A percentile compares a stretch with the other conserved stretches of the same genome.
These are phyloP conservation scores for Rubia tinctorum DNA, from an alignment of 305 asterid species.

Conservation along the genomic window DNA sequence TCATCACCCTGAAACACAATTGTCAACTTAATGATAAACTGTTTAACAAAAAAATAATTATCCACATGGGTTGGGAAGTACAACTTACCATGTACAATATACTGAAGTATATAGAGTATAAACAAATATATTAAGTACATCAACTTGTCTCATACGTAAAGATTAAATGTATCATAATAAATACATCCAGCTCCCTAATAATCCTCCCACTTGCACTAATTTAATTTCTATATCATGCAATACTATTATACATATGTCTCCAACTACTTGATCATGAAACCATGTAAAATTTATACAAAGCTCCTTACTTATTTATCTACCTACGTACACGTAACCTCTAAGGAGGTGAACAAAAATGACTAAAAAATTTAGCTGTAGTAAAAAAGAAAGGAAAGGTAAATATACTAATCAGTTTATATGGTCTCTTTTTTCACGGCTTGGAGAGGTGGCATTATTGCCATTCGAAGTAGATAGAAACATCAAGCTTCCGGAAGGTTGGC, in stretches of 20 bases:
- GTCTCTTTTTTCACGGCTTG: slow-evolving; percentile 50
- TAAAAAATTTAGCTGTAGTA: background rate
- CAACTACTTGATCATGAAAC: background rate
- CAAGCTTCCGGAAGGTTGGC: slow-evolving; percentile 25
- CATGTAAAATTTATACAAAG: background rate
- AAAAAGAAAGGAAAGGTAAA: background rate
- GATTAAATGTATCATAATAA: no score
- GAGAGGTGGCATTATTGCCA: slow-evolving; percentile 50
- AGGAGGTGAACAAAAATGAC: background rate
- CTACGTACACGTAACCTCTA: background rate
- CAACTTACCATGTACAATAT: no score
- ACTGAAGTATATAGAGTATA: no score
- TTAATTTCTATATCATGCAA: no score
- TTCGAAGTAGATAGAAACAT: slow-evolving; percentile 40
- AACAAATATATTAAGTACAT: no score
- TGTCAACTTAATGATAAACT: no score
- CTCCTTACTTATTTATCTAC: background rate
- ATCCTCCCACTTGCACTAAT: no score
- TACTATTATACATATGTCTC: background rate
- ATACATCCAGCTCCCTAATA: no score
- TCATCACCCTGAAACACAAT: no score
- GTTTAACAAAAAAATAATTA: no score
- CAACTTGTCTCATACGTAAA: no score
- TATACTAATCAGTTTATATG: slow-evolving; percentile 20
- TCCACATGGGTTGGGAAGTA: no score